Percentiles rank a stretch among this genome's conserved stretches.
Evolutionary conservation across 176 grass and related monocot species (phyloP).

Genomic region (Pharus latifolius): DNA sequence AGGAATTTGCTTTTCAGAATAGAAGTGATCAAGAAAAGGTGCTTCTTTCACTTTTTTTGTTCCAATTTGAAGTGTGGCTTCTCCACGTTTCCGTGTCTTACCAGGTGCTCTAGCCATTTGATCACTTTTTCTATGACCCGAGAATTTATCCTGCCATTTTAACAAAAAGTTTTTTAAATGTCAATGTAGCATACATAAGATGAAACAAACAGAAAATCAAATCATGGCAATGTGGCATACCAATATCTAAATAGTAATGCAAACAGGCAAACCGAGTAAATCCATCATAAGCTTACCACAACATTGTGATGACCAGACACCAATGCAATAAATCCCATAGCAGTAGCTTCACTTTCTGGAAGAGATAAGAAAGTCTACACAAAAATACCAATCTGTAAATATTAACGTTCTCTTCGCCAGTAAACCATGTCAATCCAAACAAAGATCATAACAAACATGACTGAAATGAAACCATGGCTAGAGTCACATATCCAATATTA

Average conservation of each 20-base stretch:
- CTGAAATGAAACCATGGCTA: background rate
- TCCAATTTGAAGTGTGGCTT: background rate
- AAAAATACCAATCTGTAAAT: slow-evolving; percentile 7
- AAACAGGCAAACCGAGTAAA: slow-evolving; percentile 1
- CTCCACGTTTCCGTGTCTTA: slow-evolving; percentile 14
- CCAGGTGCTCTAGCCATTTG: slow-evolving; percentile 15
- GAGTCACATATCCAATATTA: background rate
- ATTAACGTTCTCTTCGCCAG: background rate
- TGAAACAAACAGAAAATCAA: background rate
- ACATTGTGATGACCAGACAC: slow-evolving; percentile 42
- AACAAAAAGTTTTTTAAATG: background rate
- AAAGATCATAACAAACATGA: background rate
- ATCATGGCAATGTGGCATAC: background rate
- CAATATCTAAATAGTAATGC: background rate
- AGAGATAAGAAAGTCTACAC: slow-evolving; percentile 68
- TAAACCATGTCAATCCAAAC: background rate
- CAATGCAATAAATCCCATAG: slow-evolving; percentile 58
- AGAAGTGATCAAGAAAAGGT: background rate
- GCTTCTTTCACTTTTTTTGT: slow-evolving; percentile 17
- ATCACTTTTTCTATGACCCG: slow-evolving; percentile 17
- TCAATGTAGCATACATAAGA: background rate
- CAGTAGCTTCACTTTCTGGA: slow-evolving; percentile 46
- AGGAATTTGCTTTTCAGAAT: slow-evolving; percentile 18
- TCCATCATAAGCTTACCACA: slow-evolving; percentile 27
- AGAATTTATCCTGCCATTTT: slow-evolving; percentile 27